Evolutionary conservation across 192 early-diverging fungal species (phyloP), one percentile per base, ranked within the genome.

Genomic region (Backusella luteola): DNA sequence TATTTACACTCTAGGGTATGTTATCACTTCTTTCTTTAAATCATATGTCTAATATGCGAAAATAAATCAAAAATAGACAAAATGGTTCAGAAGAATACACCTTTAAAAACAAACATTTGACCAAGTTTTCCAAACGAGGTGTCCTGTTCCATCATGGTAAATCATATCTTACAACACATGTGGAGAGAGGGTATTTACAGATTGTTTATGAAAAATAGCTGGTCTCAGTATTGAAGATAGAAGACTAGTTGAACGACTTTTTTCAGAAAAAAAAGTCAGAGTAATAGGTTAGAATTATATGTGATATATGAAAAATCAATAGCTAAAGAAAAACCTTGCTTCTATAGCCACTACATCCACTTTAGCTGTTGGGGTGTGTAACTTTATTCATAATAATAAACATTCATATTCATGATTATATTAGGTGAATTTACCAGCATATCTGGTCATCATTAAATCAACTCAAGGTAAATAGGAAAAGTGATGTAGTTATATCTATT

Each of bases 371-470:
- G 93, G 93, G 12, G 91, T 84, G 76, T 66, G 34, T 42, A 15
- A 11, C 14, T 56, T 0, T 29, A 53, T 39, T 44, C 7, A 19
- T 41, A 38, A 36, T 17, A 53, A 29, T 26, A n/a, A 0, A 6
- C n/a, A 29, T 32, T 6, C 8, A 52, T n/a, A 59, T 66, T 23
- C 26, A 56, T 75, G 0, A n/a, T 34, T 17, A 12, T 26, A 76
- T 9, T 39, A 84, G 83, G 80, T 94, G 36, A 94, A 94, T 80
- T 81, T 94, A 32, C 93, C 93, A 26, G 93, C 93, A 6, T 90
- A 90, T 77, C 77, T 94, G 17, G 93, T 94, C 9, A 84, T 94
- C 26, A 87, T 94, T 67, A 94, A 94, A 76, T 89, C 89, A 21
- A 93, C 91, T 3, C 73, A 73, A 70, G 76, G 81, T 80, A 75